phyloP scores from a whole-genome alignment of 2,329 filamentous ascomycete genomes.

The Ophiognomonia clavigignenti-juglandacearum region DNA sequence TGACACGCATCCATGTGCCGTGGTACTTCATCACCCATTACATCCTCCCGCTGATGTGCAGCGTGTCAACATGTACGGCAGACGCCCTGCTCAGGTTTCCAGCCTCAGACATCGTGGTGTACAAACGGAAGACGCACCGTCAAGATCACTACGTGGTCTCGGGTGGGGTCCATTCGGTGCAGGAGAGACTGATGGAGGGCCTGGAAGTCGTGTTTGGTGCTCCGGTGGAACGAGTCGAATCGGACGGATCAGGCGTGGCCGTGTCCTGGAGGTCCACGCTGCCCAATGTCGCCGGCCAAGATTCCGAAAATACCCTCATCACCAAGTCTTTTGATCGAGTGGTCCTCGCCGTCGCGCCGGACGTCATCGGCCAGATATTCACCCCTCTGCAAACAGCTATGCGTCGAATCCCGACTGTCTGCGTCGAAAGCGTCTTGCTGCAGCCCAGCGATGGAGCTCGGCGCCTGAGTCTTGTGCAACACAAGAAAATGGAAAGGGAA shows the following conservation, averaged over 20 bases:
- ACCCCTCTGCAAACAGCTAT: background rate
- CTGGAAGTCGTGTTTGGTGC: background rate
- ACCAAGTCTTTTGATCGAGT: background rate
- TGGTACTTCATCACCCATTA: background rate
- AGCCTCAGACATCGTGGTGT: background rate
- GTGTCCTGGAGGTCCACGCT: background rate
- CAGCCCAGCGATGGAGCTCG: background rate
- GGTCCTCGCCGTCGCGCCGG: background rate
- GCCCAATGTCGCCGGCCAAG: background rate
- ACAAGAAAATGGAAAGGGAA: background rate
- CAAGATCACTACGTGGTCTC: background rate
- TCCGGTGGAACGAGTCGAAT: background rate
- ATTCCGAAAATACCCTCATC: background rate
- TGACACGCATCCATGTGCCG: background rate
- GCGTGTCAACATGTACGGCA: background rate
- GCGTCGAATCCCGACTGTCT: background rate
- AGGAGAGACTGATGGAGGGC: background rate
- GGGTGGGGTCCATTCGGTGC: background rate
- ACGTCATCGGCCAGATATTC: background rate
- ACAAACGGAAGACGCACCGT: background rate
- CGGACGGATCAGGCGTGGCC: background rate
- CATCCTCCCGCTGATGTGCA: background rate
- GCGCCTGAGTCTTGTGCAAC: background rate
- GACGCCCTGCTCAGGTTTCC: background rate
- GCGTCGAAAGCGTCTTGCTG: background rate